Percentiles rank a stretch among this genome's conserved stretches.
Evolutionary conservation across 371 early-diverging fungal species (phyloP).

Genomic region (Chytridium lagenaria): DNA sequence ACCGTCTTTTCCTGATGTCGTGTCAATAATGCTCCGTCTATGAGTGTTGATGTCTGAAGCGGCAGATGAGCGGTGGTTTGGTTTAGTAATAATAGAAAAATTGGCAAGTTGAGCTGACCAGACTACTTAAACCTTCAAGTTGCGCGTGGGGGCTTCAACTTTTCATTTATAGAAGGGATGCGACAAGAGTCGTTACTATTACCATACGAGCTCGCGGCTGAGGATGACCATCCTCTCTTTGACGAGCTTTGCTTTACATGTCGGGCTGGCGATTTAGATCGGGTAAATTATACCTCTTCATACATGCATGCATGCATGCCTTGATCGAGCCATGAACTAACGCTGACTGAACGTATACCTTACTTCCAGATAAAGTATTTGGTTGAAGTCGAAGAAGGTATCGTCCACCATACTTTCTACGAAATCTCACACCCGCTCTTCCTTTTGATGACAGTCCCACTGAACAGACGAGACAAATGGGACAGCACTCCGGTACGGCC

Average conservation of each 20-base stretch:
- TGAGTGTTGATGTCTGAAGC: too few species aligned
- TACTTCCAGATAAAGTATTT: constrained; percentile 33
- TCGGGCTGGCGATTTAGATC: constrained; percentile 22
- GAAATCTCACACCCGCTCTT: neutral
- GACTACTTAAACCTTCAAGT: too few species aligned
- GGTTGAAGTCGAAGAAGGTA: constrained; percentile 39
- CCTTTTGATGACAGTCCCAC: constrained; percentile 26
- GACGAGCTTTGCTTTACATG: constrained; percentile 14
- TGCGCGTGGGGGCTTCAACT: too few species aligned
- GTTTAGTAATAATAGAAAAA: too few species aligned
- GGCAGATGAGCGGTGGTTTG: too few species aligned
- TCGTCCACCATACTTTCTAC: neutral
- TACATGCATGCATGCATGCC: too few species aligned
- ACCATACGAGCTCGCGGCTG: constrained; percentile 4
- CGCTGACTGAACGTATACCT: too few species aligned
- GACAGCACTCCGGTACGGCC: constrained; percentile 33
- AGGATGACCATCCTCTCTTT: constrained; percentile 33
- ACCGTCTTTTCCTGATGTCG: too few species aligned
- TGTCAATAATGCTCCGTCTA: too few species aligned
- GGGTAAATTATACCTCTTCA: constrained; percentile 5
- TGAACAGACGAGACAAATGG: constrained; percentile 39
- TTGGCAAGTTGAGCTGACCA: too few species aligned
- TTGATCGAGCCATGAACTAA: too few species aligned
- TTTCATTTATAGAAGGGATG: too few species aligned
- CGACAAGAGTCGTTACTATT: constrained; percentile 14